These are phyloP conservation scores for Epithele typhae DNA, from an alignment of 768 basidiomycete genomes.

Conservation along the genomic window DNA sequence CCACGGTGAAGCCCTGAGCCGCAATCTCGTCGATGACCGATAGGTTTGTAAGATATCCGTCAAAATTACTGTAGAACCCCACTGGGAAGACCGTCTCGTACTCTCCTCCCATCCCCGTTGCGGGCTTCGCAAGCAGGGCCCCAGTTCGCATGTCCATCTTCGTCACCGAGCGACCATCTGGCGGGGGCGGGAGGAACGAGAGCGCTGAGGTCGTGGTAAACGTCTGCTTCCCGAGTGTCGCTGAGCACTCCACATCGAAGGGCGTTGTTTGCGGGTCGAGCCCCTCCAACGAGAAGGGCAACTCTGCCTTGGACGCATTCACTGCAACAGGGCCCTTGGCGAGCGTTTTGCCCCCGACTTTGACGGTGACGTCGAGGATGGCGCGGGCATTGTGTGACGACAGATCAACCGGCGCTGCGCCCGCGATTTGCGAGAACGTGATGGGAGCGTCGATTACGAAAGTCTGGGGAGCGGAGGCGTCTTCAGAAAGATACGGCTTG, in stretches of 20 bases:
- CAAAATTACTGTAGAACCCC: constrained; percentile 69
- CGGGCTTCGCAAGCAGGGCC: constrained; percentile 36
- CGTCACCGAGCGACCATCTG: constrained; percentile 35
- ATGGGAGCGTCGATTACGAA: constrained; percentile 38
- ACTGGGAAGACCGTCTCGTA: constrained; percentile 53
- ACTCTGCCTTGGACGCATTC: constrained; percentile 32
- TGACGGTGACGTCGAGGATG: constrained; percentile 28
- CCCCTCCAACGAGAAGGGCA: constrained; percentile 29
- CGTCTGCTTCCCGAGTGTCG: constrained; percentile 26
- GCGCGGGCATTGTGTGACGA: constrained; percentile 9
- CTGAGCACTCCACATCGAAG: constrained; percentile 33
- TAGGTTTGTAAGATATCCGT: constrained; percentile 48
- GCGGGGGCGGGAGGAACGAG: constrained; percentile 37
- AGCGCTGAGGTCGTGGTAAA: constrained; percentile 31
- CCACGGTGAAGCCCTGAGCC: constrained; percentile 48
- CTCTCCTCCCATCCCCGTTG: constrained; percentile 12
- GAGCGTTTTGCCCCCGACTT: constrained; percentile 21
- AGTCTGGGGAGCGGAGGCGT: constrained; percentile 22
- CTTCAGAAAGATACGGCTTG: constrained; percentile 44
- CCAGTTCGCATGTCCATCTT: constrained; percentile 47
- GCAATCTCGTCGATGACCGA: constrained; percentile 52
- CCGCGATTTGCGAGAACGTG: constrained; percentile 31
- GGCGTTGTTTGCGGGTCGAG: constrained; percentile 26
- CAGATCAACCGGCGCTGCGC: constrained; percentile 29
- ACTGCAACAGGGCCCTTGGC: constrained; percentile 30